Base-by-base conservation (phyloP, 768 basidiomycete species). In the Calocybe cyanea region DNA sequence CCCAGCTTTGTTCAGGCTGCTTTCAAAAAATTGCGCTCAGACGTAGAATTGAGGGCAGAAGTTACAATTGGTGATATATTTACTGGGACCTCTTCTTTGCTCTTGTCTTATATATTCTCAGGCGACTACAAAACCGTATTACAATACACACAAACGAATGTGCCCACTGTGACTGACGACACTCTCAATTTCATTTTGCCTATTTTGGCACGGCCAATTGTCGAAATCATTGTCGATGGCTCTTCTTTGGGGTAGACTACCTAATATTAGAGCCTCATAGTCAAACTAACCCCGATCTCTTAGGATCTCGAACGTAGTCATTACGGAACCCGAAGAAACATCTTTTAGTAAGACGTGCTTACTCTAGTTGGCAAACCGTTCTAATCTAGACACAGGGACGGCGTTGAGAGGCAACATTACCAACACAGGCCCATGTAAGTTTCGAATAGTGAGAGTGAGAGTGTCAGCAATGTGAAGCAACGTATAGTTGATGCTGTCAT, bases 381-480 rank as follows among this genome's bases (percentile, higher is more conserved):
- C 14, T 36, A 28, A 32, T 20, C 18, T 20, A 19, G 9, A n/a
- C 31, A 13, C 43, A 82, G 80, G 62, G 18, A 71, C 77, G 2
- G 62, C 63, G 39, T 60, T 88, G 44, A 76, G 72, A 24, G 86
- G 86, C 18, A 74, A 70, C 20, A 85, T 88, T 51, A 75, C 72
- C 11, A 78, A 85, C 41, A 77, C 85, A 21, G 86, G 86, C 13
- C 86, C 86, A 34, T 87, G 84, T 86, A 62, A 47, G 82, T 62
- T 14, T 25, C 24, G 36, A 23, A 46, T 10, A 15, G 5, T 8
- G 30, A 3, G 3, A 11, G 11, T 40, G n/a, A 31, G 17, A 32
- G 21, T 50, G 4, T 51, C 41, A 6, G 50, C 43, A 38, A 36
- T 38, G 18, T 34, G 32, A 13, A 20, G 30, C 33, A 18, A 19